phyloP scores from a whole-genome alignment of 148 eudicot genomes.

The Diospyros lotus region DNA sequence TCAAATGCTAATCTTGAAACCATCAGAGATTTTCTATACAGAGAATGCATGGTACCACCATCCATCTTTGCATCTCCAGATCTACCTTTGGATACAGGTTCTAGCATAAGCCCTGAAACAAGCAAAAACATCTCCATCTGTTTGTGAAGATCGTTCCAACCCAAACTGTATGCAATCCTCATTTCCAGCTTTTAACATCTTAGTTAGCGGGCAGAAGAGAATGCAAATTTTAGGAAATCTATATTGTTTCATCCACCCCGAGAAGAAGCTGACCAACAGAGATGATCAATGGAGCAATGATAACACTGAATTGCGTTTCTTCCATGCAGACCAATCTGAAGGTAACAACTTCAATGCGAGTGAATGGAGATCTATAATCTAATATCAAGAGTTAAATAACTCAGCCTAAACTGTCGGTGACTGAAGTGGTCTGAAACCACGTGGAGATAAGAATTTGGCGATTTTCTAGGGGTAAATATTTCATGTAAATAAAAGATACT shows the following conservation, averaged over 20 bases:
- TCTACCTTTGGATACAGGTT: conserved; percentile 10
- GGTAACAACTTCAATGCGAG: background rate
- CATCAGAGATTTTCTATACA: conserved; percentile 8
- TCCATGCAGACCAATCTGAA: conserved; percentile 2
- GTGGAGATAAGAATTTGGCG: background rate
- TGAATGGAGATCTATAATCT: conserved; percentile 4
- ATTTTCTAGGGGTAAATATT: background rate
- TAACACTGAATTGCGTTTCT: conserved; percentile 4
- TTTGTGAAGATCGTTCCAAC: background rate
- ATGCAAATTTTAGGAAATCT: background rate
- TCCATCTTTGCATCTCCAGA: conserved; percentile 6
- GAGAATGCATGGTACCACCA: conserved; percentile 18
- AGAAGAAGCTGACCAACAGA: conserved; percentile 9
- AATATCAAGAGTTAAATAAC: conserved; percentile 12
- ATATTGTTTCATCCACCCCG: background rate
- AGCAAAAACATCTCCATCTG: background rate
- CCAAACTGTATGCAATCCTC: background rate
- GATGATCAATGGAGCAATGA: background rate
- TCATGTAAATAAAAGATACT: conserved; percentile 3
- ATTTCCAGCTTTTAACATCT: background rate
- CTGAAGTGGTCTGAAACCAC: background rate
- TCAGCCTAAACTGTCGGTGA: conserved; percentile 11
- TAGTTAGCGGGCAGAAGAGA: background rate
- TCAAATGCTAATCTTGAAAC: conserved; percentile 6
- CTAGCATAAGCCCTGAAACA: conserved; percentile 6